Base-by-base conservation (phyloP, 1,284 basidiomycete genomes). In the Cryptococcus depauperatus region DNA sequence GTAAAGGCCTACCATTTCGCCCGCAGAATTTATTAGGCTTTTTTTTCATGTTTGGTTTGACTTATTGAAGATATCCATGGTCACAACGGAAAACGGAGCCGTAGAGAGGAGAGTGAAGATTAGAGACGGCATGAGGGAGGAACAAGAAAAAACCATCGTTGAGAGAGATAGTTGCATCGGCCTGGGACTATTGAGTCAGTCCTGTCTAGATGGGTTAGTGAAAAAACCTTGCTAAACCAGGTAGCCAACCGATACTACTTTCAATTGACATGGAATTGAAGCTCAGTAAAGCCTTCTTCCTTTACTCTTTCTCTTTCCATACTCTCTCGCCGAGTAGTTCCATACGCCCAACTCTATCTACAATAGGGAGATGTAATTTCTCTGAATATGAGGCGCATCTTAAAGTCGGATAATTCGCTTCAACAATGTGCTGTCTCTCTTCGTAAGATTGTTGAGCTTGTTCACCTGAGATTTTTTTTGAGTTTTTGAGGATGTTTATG, bases 261-360 rank as follows among this genome's bases (percentile, higher is more conserved):
- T 70, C 68, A 40, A 70, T 69, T 1, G 66, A 54, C 63, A 65
- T 68, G 8, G 67, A 70, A 39, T 68, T 69, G 56, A 62, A 70
- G n/a, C 54, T 61, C 4, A 67, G 68, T 13, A 68, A 41, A 4
- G 66, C 65, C 16, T 55, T 57, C 23, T 52, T 50, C 8, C 58
- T 43, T 63, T 62, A 70, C 30, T 57, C 52, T 10, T 33, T 16
- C 32, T 66, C 62, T 30, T 41, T 58, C 60, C 57, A 60, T 32
- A 58, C 55, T 9, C 44, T 44, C 34, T 59, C 58, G 5, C 57
- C 59, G 3, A 55, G 42, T 23, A 45, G 51, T 34, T 50, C 52
- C 3, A 48, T 52, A 8, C 45, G 6, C 1, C 34, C 55, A 29
- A 56, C 51, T 14, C 57, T 41, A 22, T 55, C 57, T 23, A 50